Conservation (phyloP, 306 rosid species). For the Prosopis cineraria region DNA sequence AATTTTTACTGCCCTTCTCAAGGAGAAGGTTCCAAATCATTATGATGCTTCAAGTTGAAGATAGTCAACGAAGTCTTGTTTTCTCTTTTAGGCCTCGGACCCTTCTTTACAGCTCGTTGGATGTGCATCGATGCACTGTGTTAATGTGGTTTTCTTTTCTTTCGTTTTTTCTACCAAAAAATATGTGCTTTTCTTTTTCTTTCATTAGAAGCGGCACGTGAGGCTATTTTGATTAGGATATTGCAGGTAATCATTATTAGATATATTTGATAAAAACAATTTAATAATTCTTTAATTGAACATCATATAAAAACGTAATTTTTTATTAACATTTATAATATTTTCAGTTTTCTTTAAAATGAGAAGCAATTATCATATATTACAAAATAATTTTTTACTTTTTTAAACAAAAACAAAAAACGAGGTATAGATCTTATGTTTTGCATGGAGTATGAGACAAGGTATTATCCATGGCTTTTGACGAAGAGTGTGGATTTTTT, state of each 20-base stretch:
- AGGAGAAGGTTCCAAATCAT: constrained; percentile 19
- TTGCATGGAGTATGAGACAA: too few species aligned
- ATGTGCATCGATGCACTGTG: neutral
- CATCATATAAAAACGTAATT: neutral
- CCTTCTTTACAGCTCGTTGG: neutral
- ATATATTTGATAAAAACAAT: neutral
- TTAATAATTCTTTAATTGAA: neutral
- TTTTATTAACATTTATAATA: too few species aligned
- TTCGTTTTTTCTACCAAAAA: too few species aligned
- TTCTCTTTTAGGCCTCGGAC: neutral
- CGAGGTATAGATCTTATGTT: too few species aligned
- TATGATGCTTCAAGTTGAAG: constrained; percentile 14
- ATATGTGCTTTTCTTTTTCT: neutral
- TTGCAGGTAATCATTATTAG: neutral
- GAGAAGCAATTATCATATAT: neutral
- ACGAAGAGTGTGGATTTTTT: too few species aligned
- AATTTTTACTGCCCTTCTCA: neutral
- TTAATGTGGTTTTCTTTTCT: neutral
- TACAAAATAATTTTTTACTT: too few species aligned
- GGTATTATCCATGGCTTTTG: too few species aligned
- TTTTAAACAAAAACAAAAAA: too few species aligned
- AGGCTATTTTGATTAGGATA: neutral
- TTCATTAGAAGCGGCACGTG: neutral
- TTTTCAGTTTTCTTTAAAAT: too few species aligned
- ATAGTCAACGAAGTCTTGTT: constrained; percentile 16